Conservation (phyloP, 202 grass and related monocot species). For the Digitaria exilis region DNA sequence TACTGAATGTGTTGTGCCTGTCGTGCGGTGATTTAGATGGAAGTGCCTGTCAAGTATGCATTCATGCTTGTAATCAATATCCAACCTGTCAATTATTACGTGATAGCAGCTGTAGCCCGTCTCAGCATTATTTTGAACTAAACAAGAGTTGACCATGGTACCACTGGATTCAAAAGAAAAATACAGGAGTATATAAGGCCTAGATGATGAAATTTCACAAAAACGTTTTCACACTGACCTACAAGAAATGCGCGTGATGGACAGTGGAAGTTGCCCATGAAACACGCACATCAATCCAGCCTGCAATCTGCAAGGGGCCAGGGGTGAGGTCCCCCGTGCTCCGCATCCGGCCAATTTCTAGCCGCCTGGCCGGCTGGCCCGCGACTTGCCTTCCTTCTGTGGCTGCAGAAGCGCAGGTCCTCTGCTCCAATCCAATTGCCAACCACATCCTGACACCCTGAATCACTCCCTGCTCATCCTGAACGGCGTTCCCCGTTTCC, state of each 20-base stretch:
- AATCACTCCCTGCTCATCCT: background rate
- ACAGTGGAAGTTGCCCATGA: background rate
- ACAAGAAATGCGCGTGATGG: background rate
- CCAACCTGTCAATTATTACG: background rate
- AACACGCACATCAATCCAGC: conserved; percentile 1
- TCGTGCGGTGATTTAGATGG: background rate
- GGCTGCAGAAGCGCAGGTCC: background rate
- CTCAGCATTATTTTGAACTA: background rate
- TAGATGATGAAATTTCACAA: no score
- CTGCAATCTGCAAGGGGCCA: background rate
- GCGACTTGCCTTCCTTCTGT: conserved; percentile 5
- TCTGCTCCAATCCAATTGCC: background rate
- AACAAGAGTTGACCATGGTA: conserved; percentile 7
- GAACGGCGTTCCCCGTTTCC: background rate
- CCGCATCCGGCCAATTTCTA: conserved; percentile 8
- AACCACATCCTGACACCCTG: background rate
- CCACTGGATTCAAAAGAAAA: background rate
- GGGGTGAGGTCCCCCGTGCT: background rate
- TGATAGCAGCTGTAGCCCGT: background rate
- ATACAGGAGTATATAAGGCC: no score
- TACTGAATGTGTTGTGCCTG: conserved; percentile 14
- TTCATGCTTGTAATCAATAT: conserved; percentile 17
- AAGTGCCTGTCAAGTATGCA: background rate
- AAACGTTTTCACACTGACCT: no score
- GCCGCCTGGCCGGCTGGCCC: background rate